Evolutionary conservation across 306 rosid genomes (phyloP).

Genomic region (Vicia sativa): DNA sequence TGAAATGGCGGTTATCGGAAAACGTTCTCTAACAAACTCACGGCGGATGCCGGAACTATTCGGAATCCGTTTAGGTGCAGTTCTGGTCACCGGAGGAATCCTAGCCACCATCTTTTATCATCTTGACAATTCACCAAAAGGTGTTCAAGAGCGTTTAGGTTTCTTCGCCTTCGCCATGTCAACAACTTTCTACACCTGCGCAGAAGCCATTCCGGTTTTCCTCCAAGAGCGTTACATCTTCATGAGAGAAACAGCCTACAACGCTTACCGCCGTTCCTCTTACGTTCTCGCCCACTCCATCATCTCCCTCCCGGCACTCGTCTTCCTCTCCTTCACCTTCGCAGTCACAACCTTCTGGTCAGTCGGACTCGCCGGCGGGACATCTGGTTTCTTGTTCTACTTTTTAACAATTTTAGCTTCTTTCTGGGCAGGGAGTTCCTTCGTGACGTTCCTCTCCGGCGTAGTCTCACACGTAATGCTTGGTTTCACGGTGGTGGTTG

Average conservation of each 20-base stretch:
- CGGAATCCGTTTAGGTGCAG: constrained; percentile 80
- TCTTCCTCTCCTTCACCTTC: constrained; percentile 68
- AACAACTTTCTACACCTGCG: constrained; percentile 89
- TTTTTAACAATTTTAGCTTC: constrained; percentile 51
- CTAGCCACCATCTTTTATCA: constrained; percentile 75
- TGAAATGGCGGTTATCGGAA: constrained; percentile 66
- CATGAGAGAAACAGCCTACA: constrained; percentile 94
- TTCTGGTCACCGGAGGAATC: constrained; percentile 69
- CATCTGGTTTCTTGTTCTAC: constrained; percentile 61
- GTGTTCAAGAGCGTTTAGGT: constrained; percentile 73
- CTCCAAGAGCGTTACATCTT: constrained; percentile 97
- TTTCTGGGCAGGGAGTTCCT: constrained; percentile 90
- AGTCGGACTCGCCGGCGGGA: constrained; percentile 72
- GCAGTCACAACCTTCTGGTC: constrained; percentile 80
- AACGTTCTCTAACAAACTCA: constrained; percentile 70
- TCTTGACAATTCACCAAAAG: constrained; percentile 77
- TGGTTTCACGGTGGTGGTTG: constrained; percentile 86
- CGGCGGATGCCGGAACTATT: constrained; percentile 77
- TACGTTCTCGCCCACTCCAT: constrained; percentile 77
- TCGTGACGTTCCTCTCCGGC: constrained; percentile 87
- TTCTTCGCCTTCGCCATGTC: constrained; percentile 96
- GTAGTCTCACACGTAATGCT: constrained; percentile 82
- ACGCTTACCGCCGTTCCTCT: constrained; percentile 91
- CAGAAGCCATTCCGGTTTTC: constrained; percentile 82
- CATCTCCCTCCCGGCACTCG: constrained; percentile 65